These are phyloP conservation scores for Haplographium delicatum DNA, from an alignment of 495 filamentous ascomycete genomes.

Conservation along the genomic window DNA sequence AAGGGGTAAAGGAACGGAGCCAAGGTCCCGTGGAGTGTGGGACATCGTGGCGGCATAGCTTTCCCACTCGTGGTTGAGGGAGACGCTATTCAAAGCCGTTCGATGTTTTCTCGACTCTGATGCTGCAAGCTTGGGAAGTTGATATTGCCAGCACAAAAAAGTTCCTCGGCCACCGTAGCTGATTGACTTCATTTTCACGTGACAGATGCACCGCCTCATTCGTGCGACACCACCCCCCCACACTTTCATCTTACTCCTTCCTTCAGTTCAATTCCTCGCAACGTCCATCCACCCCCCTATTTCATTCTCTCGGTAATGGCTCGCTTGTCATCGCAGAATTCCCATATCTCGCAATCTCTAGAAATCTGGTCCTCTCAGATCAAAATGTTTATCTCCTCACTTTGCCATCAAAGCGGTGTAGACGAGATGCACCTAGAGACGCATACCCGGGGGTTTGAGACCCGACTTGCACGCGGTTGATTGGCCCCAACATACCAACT, in stretches of 20 bases:
- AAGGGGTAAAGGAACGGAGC: constrained; percentile 65
- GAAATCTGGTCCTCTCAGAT: not conserved
- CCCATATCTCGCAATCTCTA: no score
- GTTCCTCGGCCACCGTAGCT: constrained; percentile 6
- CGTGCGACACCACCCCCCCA: no score
- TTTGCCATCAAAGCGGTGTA: constrained; percentile 7
- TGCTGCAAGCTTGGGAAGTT: no score
- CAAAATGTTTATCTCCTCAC: not conserved
- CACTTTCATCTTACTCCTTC: no score
- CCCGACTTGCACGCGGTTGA: not conserved
- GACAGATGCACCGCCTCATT: no score
- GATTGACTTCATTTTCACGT: no score
- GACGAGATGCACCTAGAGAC: constrained; percentile 19
- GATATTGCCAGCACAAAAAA: constrained; percentile 4
- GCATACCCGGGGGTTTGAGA: constrained; percentile 6
- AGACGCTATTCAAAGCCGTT: not conserved
- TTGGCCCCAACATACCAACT: constrained; percentile 5
- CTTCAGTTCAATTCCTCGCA: no score
- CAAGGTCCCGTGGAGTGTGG: constrained; percentile 38
- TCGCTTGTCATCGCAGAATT: no score
- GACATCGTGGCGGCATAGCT: constrained; percentile 45
- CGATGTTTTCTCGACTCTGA: no score
- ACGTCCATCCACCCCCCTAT: no score
- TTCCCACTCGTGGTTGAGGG: not conserved
- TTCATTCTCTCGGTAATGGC: no score